Base-by-base conservation (phyloP, 2,329 filamentous ascomycete species). In the Orbilia javanica region DNA sequence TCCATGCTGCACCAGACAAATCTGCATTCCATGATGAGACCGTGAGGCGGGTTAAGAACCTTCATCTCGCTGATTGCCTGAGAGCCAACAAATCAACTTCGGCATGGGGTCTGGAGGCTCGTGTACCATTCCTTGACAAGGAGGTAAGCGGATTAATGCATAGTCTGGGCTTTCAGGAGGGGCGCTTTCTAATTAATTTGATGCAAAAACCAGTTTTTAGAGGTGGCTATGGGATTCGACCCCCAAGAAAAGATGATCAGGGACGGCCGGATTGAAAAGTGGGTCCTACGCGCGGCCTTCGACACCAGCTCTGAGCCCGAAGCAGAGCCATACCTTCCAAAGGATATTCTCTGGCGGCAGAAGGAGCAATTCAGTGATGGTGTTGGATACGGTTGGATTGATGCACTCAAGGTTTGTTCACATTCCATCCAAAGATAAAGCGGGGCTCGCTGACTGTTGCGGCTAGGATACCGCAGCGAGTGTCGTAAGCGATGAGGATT, bases 361-460 rank as follows among this genome's bases (percentile, higher is more conserved):
- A 99, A 99, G 90, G 96, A 99, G 87, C 96, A 99, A 86, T 99
- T 99, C 88, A 96, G 92, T 75, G 96, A 99, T 83, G 96, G 96
- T 84, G 96, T 99, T 73, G 96, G 96, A 73, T 99, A 99, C 86
- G 94, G 96, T 80, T 99, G 96, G 96, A 99, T 99, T 83, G 96
- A 99, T 83, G 92, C 91, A 5, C 90, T 99, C 82, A 98, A 97
- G 78, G 81, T 81, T 73, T 27, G 46, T 22, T 7, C 4, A 11
- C 5, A 0, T 22, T 36, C 6, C 13, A 5, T n/a, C 11, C 15
- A 10, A 10, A 31, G 6, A 7, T 20, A 10, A 15, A 15, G 18
- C 5, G 1, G 8, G 4, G 42, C 22, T 34, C 10, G 36, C 42
- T 15, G 22, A 42, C 25, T 10, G 31, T 34, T 34, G 8, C 7